A percentile compares a stretch with the other conserved stretches of the same genome.
Evolutionary conservation across 345 rosid species (phyloP).

Genomic region (Limnanthes douglasii): DNA sequence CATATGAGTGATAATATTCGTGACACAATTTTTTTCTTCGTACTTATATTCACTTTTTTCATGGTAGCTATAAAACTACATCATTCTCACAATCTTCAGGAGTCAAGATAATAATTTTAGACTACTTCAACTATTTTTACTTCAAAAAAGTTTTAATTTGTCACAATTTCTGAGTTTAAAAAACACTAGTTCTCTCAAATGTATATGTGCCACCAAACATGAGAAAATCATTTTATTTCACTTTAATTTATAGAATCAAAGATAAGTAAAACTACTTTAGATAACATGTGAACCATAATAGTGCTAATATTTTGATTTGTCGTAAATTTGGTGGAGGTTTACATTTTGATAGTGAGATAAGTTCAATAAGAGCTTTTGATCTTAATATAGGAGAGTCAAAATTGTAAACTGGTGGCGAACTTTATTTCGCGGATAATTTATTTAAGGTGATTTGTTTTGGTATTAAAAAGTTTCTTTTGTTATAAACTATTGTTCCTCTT

Average conservation of each 20-base stretch:
- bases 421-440: constrained; percentile 66
- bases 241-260: too few species aligned
- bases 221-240: too few species aligned
- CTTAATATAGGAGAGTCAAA: constrained; percentile 78
- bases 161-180: not conserved
- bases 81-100: constrained; percentile 95
- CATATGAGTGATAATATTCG: not conserved
- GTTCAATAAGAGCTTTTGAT: constrained; percentile 80
- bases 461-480: too few species aligned
- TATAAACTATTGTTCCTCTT: not conserved
- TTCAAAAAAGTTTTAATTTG: not conserved
- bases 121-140: constrained; percentile 2
- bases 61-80: constrained; percentile 51
- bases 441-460: constrained; percentile 77
- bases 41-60: constrained; percentile 3
- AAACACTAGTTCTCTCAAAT: too few species aligned
- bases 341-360: constrained; percentile 88
- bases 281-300: too few species aligned
- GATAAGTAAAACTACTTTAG: too few species aligned
- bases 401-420: constrained; percentile 80
- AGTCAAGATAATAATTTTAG: constrained; percentile 36
- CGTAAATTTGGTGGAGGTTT: constrained; percentile 49
- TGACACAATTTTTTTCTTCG: not conserved
- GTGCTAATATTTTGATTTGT: too few species aligned
- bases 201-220: too few species aligned